These are phyloP conservation scores for Fusarium domesticum DNA, from an alignment of 2,329 filamentous ascomycete genomes.

Conservation along the genomic window DNA sequence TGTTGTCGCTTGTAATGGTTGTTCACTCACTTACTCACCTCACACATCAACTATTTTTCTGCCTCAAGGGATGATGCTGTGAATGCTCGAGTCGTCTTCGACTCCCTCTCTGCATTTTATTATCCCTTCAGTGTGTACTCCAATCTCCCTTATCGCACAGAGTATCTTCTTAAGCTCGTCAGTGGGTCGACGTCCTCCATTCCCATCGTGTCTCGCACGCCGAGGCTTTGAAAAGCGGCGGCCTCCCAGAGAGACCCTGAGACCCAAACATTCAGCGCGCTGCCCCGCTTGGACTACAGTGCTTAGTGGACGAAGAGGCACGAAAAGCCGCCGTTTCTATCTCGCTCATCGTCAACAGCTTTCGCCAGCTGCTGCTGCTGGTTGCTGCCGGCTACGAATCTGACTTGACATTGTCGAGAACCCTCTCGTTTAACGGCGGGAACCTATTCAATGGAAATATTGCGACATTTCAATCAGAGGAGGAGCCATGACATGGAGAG, in stretches of 20 bases:
- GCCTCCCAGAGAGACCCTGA: constrained; percentile 20
- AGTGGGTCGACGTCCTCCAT: constrained; percentile 17
- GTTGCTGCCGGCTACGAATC: constrained; percentile 4
- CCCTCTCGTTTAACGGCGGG: constrained; percentile 8
- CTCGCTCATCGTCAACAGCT: constrained; percentile 17
- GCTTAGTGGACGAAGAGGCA: constrained; percentile 13
- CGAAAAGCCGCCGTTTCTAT: constrained; percentile 9
- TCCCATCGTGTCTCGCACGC: constrained; percentile 14
- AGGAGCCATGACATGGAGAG: constrained; percentile 24
- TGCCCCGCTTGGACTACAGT: constrained; percentile 20
- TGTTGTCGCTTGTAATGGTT: constrained; percentile 1
- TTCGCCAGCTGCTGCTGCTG: constrained; percentile 20
- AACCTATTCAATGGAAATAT: constrained; percentile 21
- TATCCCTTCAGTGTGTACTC: constrained; percentile 8
- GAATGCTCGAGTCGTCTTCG: constrained; percentile 10
- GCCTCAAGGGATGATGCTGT: constrained; percentile 19
- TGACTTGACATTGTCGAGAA: constrained; percentile 8
- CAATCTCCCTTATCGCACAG: constrained; percentile 10
- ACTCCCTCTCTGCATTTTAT: constrained; percentile 1
- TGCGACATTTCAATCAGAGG: constrained; percentile 20
- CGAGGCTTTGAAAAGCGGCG: constrained; percentile 17
- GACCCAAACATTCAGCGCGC: constrained; percentile 10
- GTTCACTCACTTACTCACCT: constrained; percentile 5
- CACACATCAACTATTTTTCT: constrained; percentile 9
- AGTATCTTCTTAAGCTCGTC: constrained; percentile 15